These are phyloP conservation scores for Ophiocordyceps sinensis DNA, from an alignment of 2,329 filamentous ascomycete species.

Conservation along the genomic window DNA sequence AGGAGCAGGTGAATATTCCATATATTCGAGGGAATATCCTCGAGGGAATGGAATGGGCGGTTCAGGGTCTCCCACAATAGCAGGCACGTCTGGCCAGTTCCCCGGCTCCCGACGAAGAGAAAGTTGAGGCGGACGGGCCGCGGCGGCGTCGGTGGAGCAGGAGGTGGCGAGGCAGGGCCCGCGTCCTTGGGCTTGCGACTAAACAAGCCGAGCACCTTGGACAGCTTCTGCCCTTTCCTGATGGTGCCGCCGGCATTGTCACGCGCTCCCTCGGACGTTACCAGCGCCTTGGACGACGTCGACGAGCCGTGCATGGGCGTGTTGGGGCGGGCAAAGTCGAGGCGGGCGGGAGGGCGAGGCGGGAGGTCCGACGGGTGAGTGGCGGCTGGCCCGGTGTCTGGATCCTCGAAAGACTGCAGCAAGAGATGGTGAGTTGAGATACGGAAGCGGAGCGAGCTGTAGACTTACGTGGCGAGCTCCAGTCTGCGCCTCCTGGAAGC, in stretches of 20 bases:
- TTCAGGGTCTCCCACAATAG: conserved; percentile 16
- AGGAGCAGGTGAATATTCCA: too few relatives aligned
- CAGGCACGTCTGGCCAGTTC: conserved; percentile 21
- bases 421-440: too few relatives aligned
- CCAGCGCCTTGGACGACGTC: conserved; percentile 1
- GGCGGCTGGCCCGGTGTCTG: conserved; percentile 6
- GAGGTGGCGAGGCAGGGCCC: conserved; percentile 5
- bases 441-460: neutral
- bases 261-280: conserved; percentile 8
- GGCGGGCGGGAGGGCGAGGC: conserved; percentile 4
- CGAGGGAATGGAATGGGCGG: neutral
- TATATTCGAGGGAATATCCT: too few relatives aligned
- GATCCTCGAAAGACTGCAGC: neutral
- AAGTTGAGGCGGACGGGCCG: conserved; percentile 17
- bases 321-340: conserved; percentile 13
- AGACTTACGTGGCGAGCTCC: neutral
- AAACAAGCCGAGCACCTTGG: conserved; percentile 10
- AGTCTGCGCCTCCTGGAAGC: conserved; percentile 7
- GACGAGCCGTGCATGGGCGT: conserved; percentile 11
- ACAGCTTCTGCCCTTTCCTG: neutral
- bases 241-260: neutral
- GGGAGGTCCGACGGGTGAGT: conserved; percentile 1
- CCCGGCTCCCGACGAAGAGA: conserved; percentile 19
- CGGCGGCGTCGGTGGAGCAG: neutral
- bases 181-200: conserved; percentile 12